Conservation (phyloP, 106 monocot species). For the Alisma plantagoaquatica region DNA sequence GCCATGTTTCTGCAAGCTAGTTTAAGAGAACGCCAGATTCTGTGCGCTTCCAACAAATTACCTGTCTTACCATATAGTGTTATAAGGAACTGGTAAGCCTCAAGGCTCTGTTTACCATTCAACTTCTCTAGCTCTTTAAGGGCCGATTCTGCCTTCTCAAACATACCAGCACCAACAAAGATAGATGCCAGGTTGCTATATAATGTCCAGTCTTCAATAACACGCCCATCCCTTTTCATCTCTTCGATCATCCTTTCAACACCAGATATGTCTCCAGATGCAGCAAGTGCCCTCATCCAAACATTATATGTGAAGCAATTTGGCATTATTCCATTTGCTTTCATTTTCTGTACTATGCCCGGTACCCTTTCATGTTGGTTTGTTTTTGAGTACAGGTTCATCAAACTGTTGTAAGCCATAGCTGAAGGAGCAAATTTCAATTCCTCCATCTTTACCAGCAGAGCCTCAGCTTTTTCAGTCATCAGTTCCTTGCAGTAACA, state of each 20-base stretch:
- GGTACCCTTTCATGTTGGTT: slow-evolving; percentile 57
- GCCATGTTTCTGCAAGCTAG: slow-evolving; percentile 47
- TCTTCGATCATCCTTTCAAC: slow-evolving; percentile 88
- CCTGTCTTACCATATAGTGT: slow-evolving; percentile 77
- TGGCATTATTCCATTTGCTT: slow-evolving; percentile 58
- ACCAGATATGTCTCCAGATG: slow-evolving; percentile 51
- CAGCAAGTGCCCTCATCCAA: slow-evolving; percentile 91
- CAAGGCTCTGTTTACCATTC: slow-evolving; percentile 36
- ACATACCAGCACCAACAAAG: slow-evolving; percentile 65
- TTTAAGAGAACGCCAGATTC: slow-evolving; percentile 87
- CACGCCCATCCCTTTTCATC: slow-evolving; percentile 96
- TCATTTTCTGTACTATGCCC: slow-evolving; percentile 84
- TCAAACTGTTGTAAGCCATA: slow-evolving; percentile 89
- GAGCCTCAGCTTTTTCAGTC: slow-evolving; percentile 73
- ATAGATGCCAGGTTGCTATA: slow-evolving; percentile 93
- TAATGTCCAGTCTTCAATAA: slow-evolving; percentile 84
- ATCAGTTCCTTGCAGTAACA: slow-evolving; percentile 93
- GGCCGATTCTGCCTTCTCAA: slow-evolving; percentile 76
- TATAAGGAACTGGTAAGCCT: slow-evolving; percentile 82
- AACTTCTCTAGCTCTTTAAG: slow-evolving; percentile 82
- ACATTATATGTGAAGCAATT: slow-evolving; percentile 91
- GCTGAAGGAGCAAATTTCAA: slow-evolving; percentile 54
- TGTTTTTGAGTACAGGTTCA: slow-evolving; percentile 86
- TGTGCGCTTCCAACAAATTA: slow-evolving; percentile 72
- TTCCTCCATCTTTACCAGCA: slow-evolving; percentile 93